These are phyloP conservation scores for Trichosporon sp. DNA, from an alignment of 1,284 basidiomycete species.

Conservation along the genomic window DNA sequence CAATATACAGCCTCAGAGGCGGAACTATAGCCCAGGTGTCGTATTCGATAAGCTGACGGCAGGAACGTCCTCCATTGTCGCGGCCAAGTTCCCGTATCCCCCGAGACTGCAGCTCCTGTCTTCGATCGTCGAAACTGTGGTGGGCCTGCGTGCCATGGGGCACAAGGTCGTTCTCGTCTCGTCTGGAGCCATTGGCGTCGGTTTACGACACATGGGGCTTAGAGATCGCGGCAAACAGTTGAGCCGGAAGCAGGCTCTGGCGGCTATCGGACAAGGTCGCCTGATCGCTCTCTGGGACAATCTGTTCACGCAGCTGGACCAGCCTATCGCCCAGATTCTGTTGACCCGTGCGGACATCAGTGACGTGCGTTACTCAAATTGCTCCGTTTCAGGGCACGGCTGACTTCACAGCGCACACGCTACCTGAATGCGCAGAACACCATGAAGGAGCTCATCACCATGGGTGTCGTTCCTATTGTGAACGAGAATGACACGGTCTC, in stretches of 20 bases:
- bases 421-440: conserved; percentile 94
- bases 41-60: conserved; percentile 5
- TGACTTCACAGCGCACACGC: conserved; percentile 66
- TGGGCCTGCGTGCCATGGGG: conserved; percentile 69
- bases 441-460: conserved; percentile 74
- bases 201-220: conserved; percentile 83
- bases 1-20: no score
- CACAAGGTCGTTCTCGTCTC: conserved; percentile 94
- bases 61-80: conserved; percentile 93
- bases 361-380: conserved; percentile 62
- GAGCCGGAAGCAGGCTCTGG: conserved; percentile 91
- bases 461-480: conserved; percentile 91
- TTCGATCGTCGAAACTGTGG: conserved; percentile 85
- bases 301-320: conserved; percentile 84
- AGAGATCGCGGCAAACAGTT: conserved; percentile 74
- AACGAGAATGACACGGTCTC: conserved; percentile 97
- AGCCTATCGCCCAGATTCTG: conserved; percentile 92
- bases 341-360: conserved; percentile 94
- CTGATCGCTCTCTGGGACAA: conserved; percentile 97
- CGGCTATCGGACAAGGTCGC: conserved; percentile 92
- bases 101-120: conserved; percentile 87
- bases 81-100: conserved; percentile 75
- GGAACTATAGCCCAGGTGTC: no score
- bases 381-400: background rate
- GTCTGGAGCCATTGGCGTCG: conserved; percentile 94